Evolutionary conservation across 495 filamentous ascomycete genomes (phyloP).

Genomic region (Lasiosphaeriaceae sp.): DNA sequence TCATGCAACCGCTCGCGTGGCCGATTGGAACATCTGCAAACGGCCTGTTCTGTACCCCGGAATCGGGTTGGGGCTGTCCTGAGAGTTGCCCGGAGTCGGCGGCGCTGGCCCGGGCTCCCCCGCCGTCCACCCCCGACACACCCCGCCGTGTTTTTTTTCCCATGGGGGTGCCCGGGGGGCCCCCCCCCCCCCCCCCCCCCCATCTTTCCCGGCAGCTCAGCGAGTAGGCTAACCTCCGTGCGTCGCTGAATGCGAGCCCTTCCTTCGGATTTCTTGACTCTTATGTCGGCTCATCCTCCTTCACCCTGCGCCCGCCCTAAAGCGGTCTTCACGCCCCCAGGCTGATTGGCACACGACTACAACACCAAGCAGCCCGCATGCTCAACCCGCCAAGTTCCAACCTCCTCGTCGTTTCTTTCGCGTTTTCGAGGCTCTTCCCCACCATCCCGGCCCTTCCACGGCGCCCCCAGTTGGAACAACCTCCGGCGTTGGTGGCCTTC

Average conservation of each 20-base stretch:
- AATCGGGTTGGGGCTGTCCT: slow-evolving; percentile 19
- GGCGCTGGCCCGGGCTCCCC: neutral
- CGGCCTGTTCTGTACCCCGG: slow-evolving; percentile 18
- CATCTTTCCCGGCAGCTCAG: neutral
- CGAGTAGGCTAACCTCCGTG: neutral
- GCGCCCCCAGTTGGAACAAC: no score
- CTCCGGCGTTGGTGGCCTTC: neutral
- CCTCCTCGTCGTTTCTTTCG: neutral
- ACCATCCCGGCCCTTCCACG: neutral
- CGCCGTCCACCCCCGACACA: neutral
- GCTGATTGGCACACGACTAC: neutral
- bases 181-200: no score
- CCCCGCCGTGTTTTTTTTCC: neutral
- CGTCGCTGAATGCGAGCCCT: neutral
- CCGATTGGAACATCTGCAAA: no score
- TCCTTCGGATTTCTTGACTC: slow-evolving; percentile 1
- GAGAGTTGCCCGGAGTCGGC: neutral
- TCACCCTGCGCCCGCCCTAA: neutral
- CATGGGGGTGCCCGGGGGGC: neutral
- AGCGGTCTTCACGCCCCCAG: neutral
- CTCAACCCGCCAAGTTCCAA: neutral
- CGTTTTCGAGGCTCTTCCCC: neutral
- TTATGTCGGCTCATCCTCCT: neutral
- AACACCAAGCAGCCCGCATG: neutral
- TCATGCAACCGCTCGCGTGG: neutral